phyloP scores from a whole-genome alignment of 306 rosid species.

The Psophocarpus tetragonolobus region DNA sequence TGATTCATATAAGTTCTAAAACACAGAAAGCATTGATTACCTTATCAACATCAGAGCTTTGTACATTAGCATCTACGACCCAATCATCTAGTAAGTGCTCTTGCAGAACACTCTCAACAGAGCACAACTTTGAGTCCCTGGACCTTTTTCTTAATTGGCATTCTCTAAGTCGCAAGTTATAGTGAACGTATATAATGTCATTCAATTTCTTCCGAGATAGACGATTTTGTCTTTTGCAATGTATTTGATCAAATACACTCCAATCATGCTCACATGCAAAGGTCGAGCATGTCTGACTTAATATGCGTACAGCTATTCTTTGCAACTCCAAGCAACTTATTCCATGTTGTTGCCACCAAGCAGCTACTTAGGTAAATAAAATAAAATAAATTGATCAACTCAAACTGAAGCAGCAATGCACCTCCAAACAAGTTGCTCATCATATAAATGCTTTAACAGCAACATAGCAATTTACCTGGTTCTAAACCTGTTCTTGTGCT shows the following conservation, averaged over 20 bases:
- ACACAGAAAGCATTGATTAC: conserved; percentile 41
- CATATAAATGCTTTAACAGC: conserved; percentile 5
- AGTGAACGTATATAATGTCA: conserved; percentile 78
- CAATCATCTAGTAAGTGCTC: conserved; percentile 72
- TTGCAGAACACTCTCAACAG: conserved; percentile 52
- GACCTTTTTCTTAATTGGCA: conserved; percentile 67
- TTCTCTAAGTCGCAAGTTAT: conserved; percentile 89
- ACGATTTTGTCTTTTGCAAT: conserved; percentile 59
- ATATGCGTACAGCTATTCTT: conserved; percentile 81
- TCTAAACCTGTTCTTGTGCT: conserved; percentile 94
- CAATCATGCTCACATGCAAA: conserved; percentile 78
- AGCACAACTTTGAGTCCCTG: conserved; percentile 49
- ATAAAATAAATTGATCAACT: conserved; percentile 25
- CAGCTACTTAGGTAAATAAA: conserved; percentile 55
- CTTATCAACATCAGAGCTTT: conserved; percentile 59
- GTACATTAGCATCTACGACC: conserved; percentile 63
- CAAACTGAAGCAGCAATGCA: neutral
- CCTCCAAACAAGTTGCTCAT: conserved; percentile 10
- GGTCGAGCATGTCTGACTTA: conserved; percentile 93
- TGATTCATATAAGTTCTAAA: conserved; percentile 16
- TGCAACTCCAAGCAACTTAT: conserved; percentile 93
- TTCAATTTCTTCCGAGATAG: conserved; percentile 72
- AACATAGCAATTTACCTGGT: conserved; percentile 61
- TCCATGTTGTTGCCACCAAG: conserved; percentile 99
- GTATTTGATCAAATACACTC: conserved; percentile 70